Conservation (phyloP, 306 rosid genomes). For the Hippophae gyantsensis region DNA sequence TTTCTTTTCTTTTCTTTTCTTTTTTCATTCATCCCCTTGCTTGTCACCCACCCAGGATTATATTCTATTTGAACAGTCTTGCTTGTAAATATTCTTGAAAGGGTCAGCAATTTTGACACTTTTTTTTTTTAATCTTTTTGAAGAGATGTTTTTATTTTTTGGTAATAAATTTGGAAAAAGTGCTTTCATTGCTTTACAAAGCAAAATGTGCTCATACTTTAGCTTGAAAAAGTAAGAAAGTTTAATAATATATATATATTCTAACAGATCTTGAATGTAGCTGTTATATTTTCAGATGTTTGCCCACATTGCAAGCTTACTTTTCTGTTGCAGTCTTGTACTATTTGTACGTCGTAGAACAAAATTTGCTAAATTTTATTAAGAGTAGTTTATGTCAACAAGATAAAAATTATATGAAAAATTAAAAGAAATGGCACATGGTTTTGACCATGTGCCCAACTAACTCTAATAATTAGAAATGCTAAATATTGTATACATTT, state of each 20-base stretch:
- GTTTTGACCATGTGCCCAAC: neutral
- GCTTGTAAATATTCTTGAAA: no score
- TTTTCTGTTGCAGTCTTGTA: neutral
- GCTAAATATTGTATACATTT: no score
- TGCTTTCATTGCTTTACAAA: constrained; percentile 9
- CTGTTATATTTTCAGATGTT: neutral
- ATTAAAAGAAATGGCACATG: constrained; percentile 6
- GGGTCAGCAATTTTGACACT: neutral
- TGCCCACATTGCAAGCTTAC: constrained; percentile 9
- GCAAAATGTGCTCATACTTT: constrained; percentile 1
- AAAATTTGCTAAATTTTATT: neutral
- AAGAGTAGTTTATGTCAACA: neutral
- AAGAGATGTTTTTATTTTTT: no score
- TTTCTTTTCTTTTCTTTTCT: no score
- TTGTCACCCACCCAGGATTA: no score
- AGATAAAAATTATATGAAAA: neutral
- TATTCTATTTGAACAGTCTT: no score
- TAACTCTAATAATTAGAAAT: no score
- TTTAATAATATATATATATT: neutral
- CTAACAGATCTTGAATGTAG: neutral
- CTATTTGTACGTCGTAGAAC: neutral
- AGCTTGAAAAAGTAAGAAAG: neutral
- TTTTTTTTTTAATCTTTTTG: neutral
- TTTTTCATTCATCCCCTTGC: no score
- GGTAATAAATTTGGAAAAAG: neutral